Evolutionary conservation across 495 filamentous ascomycete species (phyloP), one percentile per base, ranked within the genome.

Genomic region (Aspergillus indologenus): DNA sequence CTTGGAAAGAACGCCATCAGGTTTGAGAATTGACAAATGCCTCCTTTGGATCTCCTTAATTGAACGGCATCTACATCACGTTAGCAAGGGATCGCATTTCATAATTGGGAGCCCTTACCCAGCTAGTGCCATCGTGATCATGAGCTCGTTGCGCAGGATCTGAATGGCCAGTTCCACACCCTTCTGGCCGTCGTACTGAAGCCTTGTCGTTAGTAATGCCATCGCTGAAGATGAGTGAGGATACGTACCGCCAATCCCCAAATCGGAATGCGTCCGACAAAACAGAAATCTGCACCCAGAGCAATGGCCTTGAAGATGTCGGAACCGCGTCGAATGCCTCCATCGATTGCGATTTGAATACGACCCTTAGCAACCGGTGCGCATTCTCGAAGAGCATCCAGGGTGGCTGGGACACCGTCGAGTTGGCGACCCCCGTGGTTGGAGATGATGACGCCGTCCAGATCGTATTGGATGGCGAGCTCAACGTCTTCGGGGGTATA

Each of bases 251-350:
- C 77, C 66, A 69, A 85, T 71, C 65, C 83, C 86, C 90, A 96
- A 87, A 96, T 69, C 87, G 73, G 80, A 87, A 92, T 43, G 15
- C 91, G 71, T 5, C 92, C 92, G 55, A 92, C 87, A 20, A 91
- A 90, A 5, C 92, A 90, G 42, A 85, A 88, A 61, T 79, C 87
- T 0, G 93, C 93, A 15, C 93, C 93, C 4, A 98, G 76, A 59
- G 93, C 96, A 20, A 97, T 73, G 45, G 93, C 92, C 71, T 96
- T 96, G 76, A 96, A 86, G 62, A 97, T 93, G 74, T 97, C 93
- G 0, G 92, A 92, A 14, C 88, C 92, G 34, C 92, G 81, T 9
- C 93, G 82, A 26, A 96, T 81, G 31, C 93, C 93, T 40, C 92
- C 92, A 70, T 98, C 93, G 51, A 96, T 71, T 64, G 82, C 93